These are phyloP conservation scores for Pyrus betulifolia DNA, from an alignment of 306 rosid species.

Conservation along the genomic window DNA sequence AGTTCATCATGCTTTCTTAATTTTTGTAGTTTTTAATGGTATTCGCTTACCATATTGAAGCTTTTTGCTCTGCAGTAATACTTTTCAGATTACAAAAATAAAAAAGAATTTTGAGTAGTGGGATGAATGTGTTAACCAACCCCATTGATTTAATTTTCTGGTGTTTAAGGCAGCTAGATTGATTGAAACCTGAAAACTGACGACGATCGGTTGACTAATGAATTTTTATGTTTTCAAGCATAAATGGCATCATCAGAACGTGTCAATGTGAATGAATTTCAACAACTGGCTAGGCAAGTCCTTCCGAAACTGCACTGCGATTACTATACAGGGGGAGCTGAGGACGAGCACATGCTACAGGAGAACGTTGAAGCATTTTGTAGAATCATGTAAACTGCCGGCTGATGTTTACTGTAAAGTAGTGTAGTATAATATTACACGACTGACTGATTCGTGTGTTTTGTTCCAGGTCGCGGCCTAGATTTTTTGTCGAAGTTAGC, in stretches of 20 bases:
- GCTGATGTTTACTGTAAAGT: background rate
- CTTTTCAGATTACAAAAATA: too few relatives aligned
- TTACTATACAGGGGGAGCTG: constrained; percentile 61
- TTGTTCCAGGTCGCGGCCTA: constrained; percentile 46
- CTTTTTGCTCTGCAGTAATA: too few relatives aligned
- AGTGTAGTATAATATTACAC: background rate
- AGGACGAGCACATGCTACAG: constrained; percentile 40
- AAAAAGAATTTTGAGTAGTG: background rate
- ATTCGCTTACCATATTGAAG: background rate
- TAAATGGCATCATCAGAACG: constrained; percentile 38
- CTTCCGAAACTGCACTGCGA: constrained; percentile 57
- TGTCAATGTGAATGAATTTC: constrained; percentile 54
- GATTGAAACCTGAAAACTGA: background rate
- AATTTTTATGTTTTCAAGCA: constrained; percentile 18
- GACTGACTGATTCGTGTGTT: background rate
- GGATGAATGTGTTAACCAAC: too few relatives aligned
- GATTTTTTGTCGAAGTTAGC: constrained; percentile 64
- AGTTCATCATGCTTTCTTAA: background rate
- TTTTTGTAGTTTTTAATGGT: too few relatives aligned
- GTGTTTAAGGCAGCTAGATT: background rate
- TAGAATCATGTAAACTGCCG: constrained; percentile 31
- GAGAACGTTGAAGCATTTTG: constrained; percentile 49
- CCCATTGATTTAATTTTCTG: too few relatives aligned
- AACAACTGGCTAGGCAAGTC: constrained; percentile 46
- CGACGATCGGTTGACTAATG: too few relatives aligned